Evolutionary conservation across 1,284 basidiomycete species (phyloP).

Genomic region (Apiotrichum laibachii): DNA sequence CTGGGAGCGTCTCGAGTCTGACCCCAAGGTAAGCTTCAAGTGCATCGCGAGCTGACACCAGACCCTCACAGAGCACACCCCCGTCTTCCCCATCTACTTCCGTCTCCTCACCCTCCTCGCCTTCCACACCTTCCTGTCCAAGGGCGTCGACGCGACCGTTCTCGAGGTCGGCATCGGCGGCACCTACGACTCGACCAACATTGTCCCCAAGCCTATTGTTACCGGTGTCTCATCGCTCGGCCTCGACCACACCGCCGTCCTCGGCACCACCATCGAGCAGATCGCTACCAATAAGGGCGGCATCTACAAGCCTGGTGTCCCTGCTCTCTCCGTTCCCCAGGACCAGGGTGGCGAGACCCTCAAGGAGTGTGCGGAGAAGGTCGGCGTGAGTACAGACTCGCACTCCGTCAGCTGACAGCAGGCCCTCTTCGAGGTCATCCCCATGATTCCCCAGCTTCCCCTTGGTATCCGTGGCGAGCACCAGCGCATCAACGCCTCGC

Average conservation of each 20-base stretch:
- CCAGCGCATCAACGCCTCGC: conserved; percentile 83
- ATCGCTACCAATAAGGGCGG: conserved; percentile 97
- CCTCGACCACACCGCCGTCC: conserved; percentile 85
- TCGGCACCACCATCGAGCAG: conserved; percentile 84
- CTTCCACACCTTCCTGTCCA: conserved; percentile 79
- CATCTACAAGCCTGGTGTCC: conserved; percentile 88
- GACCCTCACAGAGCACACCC: conserved; percentile 58
- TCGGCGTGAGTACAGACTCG: conserved; percentile 56
- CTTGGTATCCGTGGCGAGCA: conserved; percentile 85
- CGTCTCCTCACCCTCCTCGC: conserved; percentile 89
- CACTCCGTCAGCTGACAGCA: conserved; percentile 38
- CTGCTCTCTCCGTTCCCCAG: conserved; percentile 80
- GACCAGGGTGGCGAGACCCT: conserved; percentile 67
- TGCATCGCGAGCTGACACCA: conserved; percentile 9
- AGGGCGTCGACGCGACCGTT: conserved; percentile 76
- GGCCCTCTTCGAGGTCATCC: conserved; percentile 38
- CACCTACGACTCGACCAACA: conserved; percentile 91
- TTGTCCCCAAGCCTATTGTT: conserved; percentile 83
- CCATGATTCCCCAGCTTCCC: conserved; percentile 32
- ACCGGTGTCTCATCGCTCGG: conserved; percentile 89
- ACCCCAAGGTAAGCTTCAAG: conserved; percentile 57
- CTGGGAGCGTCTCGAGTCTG: conserved; percentile 82
- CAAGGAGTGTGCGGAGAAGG: conserved; percentile 62
- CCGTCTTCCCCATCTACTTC: conserved; percentile 79
- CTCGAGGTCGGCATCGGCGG: conserved; percentile 98